These are phyloP conservation scores for Cordyceps fumosorosea DNA, from an alignment of 2,329 filamentous ascomycete genomes.

Conservation along the genomic window DNA sequence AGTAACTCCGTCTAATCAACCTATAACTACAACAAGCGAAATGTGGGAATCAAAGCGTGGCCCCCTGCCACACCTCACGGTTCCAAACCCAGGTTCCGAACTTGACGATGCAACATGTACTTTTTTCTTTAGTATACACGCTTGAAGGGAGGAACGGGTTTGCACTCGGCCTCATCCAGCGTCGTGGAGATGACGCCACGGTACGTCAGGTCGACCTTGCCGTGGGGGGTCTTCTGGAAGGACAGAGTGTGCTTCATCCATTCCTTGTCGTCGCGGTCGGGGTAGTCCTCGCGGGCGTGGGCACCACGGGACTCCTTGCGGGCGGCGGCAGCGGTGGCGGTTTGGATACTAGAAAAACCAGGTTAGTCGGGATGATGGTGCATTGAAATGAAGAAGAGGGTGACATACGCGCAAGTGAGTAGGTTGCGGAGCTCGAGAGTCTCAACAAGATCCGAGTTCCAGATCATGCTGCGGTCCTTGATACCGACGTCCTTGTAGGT, in stretches of 20 bases:
- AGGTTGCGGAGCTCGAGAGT: slow-evolving; percentile 93
- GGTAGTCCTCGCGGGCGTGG: slow-evolving; percentile 93
- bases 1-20: slow-evolving; percentile 13
- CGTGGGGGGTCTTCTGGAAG: slow-evolving; percentile 90
- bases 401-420: slow-evolving; percentile 85
- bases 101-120: background rate
- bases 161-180: slow-evolving; percentile 92
- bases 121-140: slow-evolving; percentile 62
- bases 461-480: slow-evolving; percentile 99
- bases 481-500: slow-evolving; percentile 79
- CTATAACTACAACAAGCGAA: slow-evolving; percentile 13
- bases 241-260: slow-evolving; percentile 99
- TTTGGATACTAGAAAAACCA: slow-evolving; percentile 62
- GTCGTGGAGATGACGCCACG: slow-evolving; percentile 75
- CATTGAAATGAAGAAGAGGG: background rate
- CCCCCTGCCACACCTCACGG: background rate
- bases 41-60: background rate
- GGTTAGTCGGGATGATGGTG: background rate
- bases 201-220: slow-evolving; percentile 80
- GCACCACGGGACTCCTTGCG: slow-evolving; percentile 96
- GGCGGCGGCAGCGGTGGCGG: slow-evolving; percentile 81
- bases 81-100: background rate
- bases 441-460: slow-evolving; percentile 97
- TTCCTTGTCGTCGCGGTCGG: slow-evolving; percentile 87
- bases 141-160: slow-evolving; percentile 94